A percentile compares a stretch with the other conserved stretches of the same genome.
Conservation (phyloP, 2,329 filamentous ascomycete species). For the Trematosphaeria pertusa region DNA sequence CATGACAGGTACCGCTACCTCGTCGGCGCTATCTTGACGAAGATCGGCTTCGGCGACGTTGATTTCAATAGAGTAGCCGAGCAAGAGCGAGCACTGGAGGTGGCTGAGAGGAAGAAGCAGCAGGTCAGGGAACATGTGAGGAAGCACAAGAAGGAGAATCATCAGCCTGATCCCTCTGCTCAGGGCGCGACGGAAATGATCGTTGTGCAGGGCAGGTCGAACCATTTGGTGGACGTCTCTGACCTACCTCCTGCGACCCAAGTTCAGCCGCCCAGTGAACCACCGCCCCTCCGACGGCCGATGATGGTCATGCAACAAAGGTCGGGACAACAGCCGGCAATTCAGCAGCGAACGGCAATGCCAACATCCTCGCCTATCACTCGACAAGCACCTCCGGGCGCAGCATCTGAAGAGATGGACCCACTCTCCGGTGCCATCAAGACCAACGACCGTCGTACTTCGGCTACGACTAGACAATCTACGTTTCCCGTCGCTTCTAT, state of each 20-base stretch:
- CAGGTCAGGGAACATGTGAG: constrained; percentile 33
- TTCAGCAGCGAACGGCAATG: constrained; percentile 10
- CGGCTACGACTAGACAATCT: background rate
- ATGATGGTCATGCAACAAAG: constrained; percentile 13
- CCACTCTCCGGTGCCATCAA: constrained; percentile 14
- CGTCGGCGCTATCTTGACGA: constrained; percentile 55
- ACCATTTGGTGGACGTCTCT: constrained; percentile 14
- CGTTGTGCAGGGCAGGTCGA: constrained; percentile 16
- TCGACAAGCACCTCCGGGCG: background rate
- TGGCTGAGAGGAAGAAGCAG: constrained; percentile 46
- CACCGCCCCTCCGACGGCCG: constrained; percentile 6
- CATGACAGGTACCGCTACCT: constrained; percentile 59
- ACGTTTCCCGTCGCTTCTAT: constrained; percentile 15
- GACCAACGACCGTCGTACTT: background rate
- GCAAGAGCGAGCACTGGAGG: constrained; percentile 43
- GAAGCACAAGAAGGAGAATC: constrained; percentile 21
- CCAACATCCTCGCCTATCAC: background rate
- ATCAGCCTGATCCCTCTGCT: constrained; percentile 18
- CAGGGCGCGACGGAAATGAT: constrained; percentile 19
- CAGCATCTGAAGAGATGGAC: constrained; percentile 6
- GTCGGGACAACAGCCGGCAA: constrained; percentile 21
- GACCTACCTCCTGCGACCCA: background rate
- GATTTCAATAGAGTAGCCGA: constrained; percentile 53
- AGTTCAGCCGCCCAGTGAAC: background rate
- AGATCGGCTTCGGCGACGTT: constrained; percentile 58